Evolutionary conservation across 257 asterid species (phyloP), one percentile per base, ranked within the genome.

Genomic region (Nicotiana noctiflora): DNA sequence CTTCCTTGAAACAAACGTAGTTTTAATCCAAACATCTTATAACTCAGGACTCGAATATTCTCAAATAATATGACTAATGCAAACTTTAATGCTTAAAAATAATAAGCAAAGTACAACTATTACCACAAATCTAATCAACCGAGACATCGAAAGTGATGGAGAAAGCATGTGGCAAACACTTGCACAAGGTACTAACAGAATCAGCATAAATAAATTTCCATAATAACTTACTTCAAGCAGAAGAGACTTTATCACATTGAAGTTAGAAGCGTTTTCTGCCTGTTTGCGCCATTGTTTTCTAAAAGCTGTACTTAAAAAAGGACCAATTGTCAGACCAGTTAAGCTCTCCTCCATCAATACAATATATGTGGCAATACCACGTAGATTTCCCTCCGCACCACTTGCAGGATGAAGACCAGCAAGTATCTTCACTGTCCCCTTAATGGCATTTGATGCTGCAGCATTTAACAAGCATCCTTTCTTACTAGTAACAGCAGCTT

Each of bases 401-500:
- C 88, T 92, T 76, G 81, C 81, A 83, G 87, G 86, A 76, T 87
- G 91, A 80, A 91, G 84, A 57, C 93, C 89, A 83, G 90, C 63
- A 82, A 88, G 86, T 72, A 82, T 84, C 86, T 92, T 94, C 82
- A 80, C 82, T 57, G 92, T 83, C 88, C 94, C 89, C 89, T 88
- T 93, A 84, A 79, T 88, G 81, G 93, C 94, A 90, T 85, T 89
- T 84, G 91, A 85, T 72, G 95, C 97, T 83, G 97, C 97, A 76
- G 92, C 96, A 86, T 94, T 94, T 84, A 94, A 83, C 87, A 94
- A 86, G 85, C 97, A 94, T 10, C 88, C 97, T 89, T 86, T 89
- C 87, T 85, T 94, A 91, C 97, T 94, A 53, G 85, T 55, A 29
- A 88, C 92, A 68, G 85, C 55, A 81, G 96, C 91, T 86, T 88